These are phyloP conservation scores for Moricandia moricandioides DNA, from an alignment of 345 rosid genomes.

Conservation along the genomic window DNA sequence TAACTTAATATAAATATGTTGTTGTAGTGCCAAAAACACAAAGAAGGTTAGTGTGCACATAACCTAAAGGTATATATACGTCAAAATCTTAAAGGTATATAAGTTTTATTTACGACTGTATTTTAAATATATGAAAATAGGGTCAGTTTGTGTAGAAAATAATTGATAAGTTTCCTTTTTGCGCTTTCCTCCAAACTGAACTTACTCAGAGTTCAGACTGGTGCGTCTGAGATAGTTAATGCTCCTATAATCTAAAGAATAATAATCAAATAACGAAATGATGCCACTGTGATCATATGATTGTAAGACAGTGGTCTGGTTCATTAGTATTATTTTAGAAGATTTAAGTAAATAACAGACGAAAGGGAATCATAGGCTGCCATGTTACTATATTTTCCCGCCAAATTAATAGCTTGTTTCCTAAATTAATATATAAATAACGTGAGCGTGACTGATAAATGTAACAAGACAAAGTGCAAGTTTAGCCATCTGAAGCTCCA, in stretches of 20 bases:
- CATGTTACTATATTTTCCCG: slow-evolving; percentile 16
- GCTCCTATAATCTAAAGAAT: slow-evolving; percentile 33
- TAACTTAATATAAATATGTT: background rate
- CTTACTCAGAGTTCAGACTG: slow-evolving; percentile 41
- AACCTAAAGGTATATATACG: background rate
- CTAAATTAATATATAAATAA: background rate
- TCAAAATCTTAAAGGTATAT: background rate
- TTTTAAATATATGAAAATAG: background rate
- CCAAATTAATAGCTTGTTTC: background rate
- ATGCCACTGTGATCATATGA: slow-evolving; percentile 25
- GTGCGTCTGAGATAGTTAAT: slow-evolving; percentile 28
- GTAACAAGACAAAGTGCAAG: background rate
- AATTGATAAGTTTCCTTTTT: slow-evolving; percentile 12
- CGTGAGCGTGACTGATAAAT: slow-evolving; percentile 3
- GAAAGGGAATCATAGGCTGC: slow-evolving; percentile 9
- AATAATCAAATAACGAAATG: slow-evolving; percentile 28
- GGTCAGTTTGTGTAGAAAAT: background rate
- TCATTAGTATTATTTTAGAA: slow-evolving; percentile 9
- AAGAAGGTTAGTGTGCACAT: background rate
- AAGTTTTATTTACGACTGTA: background rate
- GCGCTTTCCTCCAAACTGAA: slow-evolving; percentile 40
- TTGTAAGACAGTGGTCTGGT: slow-evolving; percentile 22
- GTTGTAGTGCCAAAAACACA: background rate
- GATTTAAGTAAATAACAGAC: background rate
- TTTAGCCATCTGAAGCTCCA: background rate